phyloP scores from a whole-genome alignment of 2,329 filamentous ascomycete species.

The Magnaporthales sp. region DNA sequence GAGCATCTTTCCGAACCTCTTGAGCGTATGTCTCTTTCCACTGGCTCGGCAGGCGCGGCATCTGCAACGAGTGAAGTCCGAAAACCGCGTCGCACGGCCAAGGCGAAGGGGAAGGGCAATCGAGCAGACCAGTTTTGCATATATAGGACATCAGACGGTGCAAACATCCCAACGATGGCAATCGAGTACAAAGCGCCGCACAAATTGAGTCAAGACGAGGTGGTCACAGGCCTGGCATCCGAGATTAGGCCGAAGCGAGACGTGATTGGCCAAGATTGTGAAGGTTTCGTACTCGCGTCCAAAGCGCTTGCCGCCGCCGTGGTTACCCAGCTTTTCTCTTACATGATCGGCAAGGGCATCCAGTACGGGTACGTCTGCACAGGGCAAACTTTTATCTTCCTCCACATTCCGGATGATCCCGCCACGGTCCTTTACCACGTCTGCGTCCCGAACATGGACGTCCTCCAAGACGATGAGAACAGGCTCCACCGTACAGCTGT shows the following conservation, averaged over 20 bases:
- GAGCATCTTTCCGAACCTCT: constrained; percentile 15
- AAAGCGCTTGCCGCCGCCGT: constrained; percentile 24
- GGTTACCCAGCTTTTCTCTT: constrained; percentile 30
- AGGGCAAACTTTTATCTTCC: constrained; percentile 24
- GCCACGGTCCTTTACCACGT: constrained; percentile 22
- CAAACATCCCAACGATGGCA: constrained; percentile 17
- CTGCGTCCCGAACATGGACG: constrained; percentile 23
- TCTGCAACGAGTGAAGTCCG: constrained; percentile 5
- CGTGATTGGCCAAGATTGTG: constrained; percentile 22
- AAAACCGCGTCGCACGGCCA: constrained; percentile 10
- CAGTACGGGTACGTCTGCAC: constrained; percentile 26
- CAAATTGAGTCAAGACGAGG: constrained; percentile 23
- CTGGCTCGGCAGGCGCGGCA: constrained; percentile 7
- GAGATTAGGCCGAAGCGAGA: constrained; percentile 25
- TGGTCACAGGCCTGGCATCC: constrained; percentile 22
- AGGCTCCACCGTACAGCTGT: constrained; percentile 26
- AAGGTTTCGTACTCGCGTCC: constrained; percentile 19
- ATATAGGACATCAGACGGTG: constrained; percentile 14
- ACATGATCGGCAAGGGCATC: constrained; percentile 26
- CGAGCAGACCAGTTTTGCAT: constrained; percentile 24
- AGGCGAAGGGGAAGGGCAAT: constrained; percentile 18
- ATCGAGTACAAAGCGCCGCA: constrained; percentile 31
- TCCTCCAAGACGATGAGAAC: constrained; percentile 21
- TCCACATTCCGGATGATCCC: constrained; percentile 24
- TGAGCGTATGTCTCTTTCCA: constrained; percentile 15